These are phyloP conservation scores for Xylaria hypoxylon DNA, from an alignment of 2,329 filamentous ascomycete genomes.

Conservation along the genomic window DNA sequence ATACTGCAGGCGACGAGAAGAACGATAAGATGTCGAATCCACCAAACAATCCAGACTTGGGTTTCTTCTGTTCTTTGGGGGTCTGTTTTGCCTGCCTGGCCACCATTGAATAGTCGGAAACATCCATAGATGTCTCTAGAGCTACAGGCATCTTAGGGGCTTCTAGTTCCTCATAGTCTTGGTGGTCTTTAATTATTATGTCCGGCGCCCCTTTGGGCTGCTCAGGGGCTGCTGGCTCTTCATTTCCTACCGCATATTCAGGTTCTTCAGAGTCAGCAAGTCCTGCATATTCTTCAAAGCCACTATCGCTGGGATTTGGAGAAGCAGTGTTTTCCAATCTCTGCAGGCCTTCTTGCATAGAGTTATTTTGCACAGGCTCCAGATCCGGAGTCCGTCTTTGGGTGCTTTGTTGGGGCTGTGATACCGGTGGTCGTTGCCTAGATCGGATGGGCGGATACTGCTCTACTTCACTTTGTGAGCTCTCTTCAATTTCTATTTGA, in stretches of 20 bases:
- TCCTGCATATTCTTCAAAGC: slow-evolving; percentile 25
- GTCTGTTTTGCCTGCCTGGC: slow-evolving; percentile 47
- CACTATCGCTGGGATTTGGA: slow-evolving; percentile 22
- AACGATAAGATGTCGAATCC: slow-evolving; percentile 64
- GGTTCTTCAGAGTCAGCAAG: slow-evolving; percentile 25
- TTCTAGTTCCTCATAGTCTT: slow-evolving; percentile 19
- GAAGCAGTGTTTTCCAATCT: neutral
- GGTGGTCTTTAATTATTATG: slow-evolving; percentile 10
- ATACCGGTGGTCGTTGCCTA: slow-evolving; percentile 29
- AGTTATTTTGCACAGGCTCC: slow-evolving; percentile 9
- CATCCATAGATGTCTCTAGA: slow-evolving; percentile 36
- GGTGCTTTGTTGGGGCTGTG: slow-evolving; percentile 40
- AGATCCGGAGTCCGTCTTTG: slow-evolving; percentile 8
- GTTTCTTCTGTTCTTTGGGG: slow-evolving; percentile 42
- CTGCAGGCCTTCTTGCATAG: slow-evolving; percentile 9
- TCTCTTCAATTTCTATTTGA: slow-evolving; percentile 51
- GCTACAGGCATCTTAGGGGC: slow-evolving; percentile 10
- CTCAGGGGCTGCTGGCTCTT: slow-evolving; percentile 15
- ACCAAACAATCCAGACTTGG: slow-evolving; percentile 47
- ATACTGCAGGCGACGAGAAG: slow-evolving; percentile 66
- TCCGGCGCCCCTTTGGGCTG: slow-evolving; percentile 17
- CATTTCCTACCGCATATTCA: slow-evolving; percentile 10
- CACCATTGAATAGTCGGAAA: slow-evolving; percentile 61
- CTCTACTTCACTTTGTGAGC: slow-evolving; percentile 44
- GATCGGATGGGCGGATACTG: slow-evolving; percentile 32